Evolutionary conservation across 2,329 filamentous ascomycete species (phyloP).

Genomic region (Trichoderma sp.): DNA sequence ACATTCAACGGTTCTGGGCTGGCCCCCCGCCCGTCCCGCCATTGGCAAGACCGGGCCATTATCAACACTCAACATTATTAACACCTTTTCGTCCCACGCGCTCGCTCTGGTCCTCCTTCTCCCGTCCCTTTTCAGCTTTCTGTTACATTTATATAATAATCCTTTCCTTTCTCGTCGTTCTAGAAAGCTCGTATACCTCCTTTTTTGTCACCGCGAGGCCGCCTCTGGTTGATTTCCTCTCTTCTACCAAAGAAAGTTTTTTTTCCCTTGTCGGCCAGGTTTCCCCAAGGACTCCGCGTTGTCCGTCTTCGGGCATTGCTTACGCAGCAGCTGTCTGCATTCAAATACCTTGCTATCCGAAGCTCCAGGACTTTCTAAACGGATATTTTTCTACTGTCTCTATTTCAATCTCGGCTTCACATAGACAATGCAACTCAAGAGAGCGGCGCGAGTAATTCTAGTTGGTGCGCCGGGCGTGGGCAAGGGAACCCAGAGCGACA

Average conservation of each 20-base stretch:
- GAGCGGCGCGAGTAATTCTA: conserved; percentile 88
- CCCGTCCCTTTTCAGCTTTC: neutral
- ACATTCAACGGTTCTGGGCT: conserved; percentile 8
- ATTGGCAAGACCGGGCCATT: conserved; percentile 5
- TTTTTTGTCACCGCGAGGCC: neutral
- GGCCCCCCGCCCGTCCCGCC: conserved; percentile 14
- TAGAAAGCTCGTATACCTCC: neutral
- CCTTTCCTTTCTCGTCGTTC: neutral
- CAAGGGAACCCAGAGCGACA: conserved; percentile 93
- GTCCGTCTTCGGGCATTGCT: conserved; percentile 2
- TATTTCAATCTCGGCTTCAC: neutral
- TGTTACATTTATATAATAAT: conserved; percentile 6
- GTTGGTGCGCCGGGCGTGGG: conserved; percentile 95
- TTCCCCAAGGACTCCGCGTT: neutral
- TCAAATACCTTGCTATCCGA: neutral
- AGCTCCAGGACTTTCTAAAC: neutral
- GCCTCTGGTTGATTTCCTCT: neutral
- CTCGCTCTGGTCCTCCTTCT: neutral
- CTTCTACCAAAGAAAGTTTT: neutral
- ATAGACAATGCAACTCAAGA: conserved; percentile 60
- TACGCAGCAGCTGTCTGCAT: neutral
- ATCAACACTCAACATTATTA: conserved; percentile 21
- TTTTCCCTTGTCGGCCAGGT: neutral
- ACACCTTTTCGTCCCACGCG: conserved; percentile 2
- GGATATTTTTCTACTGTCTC: neutral